Conservation (phyloP, 805 yeast species). For the Huiozyma sinensis region DNA sequence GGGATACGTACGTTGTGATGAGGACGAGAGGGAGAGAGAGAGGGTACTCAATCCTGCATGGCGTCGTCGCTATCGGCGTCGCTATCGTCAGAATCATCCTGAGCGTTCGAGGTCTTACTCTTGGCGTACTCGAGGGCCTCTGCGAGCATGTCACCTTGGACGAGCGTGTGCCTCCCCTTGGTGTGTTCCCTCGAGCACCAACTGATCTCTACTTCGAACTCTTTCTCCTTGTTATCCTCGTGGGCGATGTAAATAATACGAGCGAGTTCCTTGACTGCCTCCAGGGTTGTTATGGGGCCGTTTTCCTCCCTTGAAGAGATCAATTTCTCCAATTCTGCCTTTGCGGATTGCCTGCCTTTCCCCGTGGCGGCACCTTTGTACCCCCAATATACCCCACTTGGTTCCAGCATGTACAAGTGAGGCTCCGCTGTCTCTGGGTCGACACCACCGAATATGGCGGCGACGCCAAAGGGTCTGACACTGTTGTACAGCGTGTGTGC, state of each 20-base stretch:
- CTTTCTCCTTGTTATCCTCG: slow-evolving; percentile 96
- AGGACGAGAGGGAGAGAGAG: not conserved
- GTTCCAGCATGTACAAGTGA: slow-evolving; percentile 93
- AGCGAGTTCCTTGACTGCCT: slow-evolving; percentile 91
- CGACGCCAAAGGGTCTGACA: slow-evolving; percentile 94
- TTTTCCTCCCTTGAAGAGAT: slow-evolving; percentile 20
- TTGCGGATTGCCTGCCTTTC: slow-evolving; percentile 96
- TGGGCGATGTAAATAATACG: slow-evolving; percentile 88
- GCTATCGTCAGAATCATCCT: slow-evolving; percentile 14
- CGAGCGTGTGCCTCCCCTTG: slow-evolving; percentile 64
- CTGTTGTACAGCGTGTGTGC: slow-evolving; percentile 93
- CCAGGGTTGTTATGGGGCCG: slow-evolving; percentile 54
- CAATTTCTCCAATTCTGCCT: slow-evolving; percentile 88
- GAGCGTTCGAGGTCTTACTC: slow-evolving; percentile 45
- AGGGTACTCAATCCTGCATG: not conserved
- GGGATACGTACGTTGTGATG: slow-evolving; percentile 3
- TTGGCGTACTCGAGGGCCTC: slow-evolving; percentile 82
- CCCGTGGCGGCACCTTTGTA: slow-evolving; percentile 96
- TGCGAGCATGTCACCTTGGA: slow-evolving; percentile 66
- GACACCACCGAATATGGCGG: slow-evolving; percentile 86
- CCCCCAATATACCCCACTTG: slow-evolving; percentile 97
- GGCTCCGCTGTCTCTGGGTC: slow-evolving; percentile 65
- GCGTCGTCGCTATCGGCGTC: slow-evolving; percentile 10
- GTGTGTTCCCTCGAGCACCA: slow-evolving; percentile 79
- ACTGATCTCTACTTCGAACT: slow-evolving; percentile 85